These are phyloP conservation scores for Smallanthus sonchifolius DNA, from an alignment of 129 eudicot species.

Conservation along the genomic window DNA sequence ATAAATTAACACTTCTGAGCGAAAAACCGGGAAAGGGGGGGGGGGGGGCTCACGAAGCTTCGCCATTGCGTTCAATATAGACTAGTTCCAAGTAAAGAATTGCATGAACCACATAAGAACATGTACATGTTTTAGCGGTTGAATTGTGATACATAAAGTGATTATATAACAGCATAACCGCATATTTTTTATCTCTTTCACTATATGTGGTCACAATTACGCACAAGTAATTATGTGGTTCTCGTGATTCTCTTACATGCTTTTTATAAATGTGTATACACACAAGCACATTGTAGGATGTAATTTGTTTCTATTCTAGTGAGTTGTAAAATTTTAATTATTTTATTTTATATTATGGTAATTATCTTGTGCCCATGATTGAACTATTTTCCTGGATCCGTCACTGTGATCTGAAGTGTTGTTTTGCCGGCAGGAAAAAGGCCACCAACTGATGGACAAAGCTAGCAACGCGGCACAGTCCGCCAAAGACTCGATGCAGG, in stretches of 20 bases:
- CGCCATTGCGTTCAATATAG: too few relatives aligned
- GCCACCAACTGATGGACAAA: constrained; percentile 55
- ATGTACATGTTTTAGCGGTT: background rate
- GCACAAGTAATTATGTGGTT: background rate
- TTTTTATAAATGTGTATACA: background rate
- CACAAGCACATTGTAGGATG: background rate
- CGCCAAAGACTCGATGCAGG: constrained; percentile 46
- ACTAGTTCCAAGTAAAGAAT: background rate
- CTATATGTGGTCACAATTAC: background rate
- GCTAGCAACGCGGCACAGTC: constrained; percentile 65
- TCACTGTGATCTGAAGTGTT: background rate
- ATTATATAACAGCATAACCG: background rate
- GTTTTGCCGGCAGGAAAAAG: constrained; percentile 43
- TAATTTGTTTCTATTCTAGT: background rate
- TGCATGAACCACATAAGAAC: background rate
- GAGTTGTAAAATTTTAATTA: background rate
- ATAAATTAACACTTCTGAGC: too few relatives aligned
- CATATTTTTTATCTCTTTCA: background rate
- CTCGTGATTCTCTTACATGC: background rate
- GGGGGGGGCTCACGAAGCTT: too few relatives aligned
- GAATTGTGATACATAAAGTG: background rate
- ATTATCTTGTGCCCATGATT: background rate
- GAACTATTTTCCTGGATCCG: background rate
- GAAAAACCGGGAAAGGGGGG: too few relatives aligned
- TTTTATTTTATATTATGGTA: background rate